Conservation (phyloP, 129 eudicot genomes). For the Lactuca saligna region DNA sequence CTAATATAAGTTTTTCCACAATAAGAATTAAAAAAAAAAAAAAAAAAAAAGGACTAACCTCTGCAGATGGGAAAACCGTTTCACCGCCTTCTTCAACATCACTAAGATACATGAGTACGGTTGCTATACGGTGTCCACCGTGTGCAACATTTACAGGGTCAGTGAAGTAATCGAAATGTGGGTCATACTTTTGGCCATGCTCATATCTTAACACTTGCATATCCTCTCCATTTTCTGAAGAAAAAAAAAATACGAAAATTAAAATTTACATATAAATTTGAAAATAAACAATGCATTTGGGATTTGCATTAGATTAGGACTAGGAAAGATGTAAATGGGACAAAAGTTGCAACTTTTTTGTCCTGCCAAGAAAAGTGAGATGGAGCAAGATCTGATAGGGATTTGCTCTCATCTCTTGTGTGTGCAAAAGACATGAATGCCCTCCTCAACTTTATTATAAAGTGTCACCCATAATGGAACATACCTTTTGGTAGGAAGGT, state of each 20-base stretch:
- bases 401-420: no score
- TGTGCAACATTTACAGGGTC: constrained; percentile 86
- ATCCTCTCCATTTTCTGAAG: constrained; percentile 88
- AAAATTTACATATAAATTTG: neutral
- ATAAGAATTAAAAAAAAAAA: constrained; percentile 1
- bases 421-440: no score
- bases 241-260: constrained; percentile 1
- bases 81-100: constrained; percentile 94
- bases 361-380: no score
- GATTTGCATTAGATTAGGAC: no score
- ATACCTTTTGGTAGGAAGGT: constrained; percentile 97
- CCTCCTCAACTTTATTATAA: neutral
- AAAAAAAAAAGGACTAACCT: constrained; percentile 45
- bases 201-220: constrained; percentile 87
- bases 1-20: neutral
- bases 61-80: constrained; percentile 92
- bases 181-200: constrained; percentile 91
- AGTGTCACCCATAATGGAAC: constrained; percentile 9
- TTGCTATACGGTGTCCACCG: constrained; percentile 95
- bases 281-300: neutral
- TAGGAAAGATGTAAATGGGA: no score
- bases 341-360: no score
- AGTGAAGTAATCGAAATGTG: constrained; percentile 79
- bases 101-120: constrained; percentile 90
- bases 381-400: no score